Evolutionary conservation across 2,329 filamentous ascomycete species (phyloP).

Genomic region (Pleurostoma richardsiae): DNA sequence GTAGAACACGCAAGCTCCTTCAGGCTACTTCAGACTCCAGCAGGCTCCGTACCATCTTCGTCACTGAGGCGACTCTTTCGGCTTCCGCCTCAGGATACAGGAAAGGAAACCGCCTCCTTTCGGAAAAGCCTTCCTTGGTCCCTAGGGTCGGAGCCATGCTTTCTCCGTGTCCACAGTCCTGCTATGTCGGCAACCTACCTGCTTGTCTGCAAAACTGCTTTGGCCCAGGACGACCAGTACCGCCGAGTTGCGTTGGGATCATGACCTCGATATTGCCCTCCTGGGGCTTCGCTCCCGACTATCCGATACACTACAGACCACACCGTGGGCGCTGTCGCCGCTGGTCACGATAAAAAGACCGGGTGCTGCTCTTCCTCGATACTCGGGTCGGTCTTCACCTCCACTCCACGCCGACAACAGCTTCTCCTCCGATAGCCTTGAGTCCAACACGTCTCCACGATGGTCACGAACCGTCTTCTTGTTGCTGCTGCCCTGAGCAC

Average conservation of each 20-base stretch:
- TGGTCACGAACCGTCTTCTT: conserved; percentile 18
- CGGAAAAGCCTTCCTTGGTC: conserved; percentile 2
- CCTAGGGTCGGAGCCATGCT: background rate
- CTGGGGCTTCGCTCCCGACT: conserved; percentile 2
- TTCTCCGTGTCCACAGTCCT: background rate
- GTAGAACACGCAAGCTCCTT: background rate
- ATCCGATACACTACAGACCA: background rate
- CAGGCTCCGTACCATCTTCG: background rate
- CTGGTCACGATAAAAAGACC: no score
- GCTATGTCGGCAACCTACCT: background rate
- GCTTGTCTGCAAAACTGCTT: background rate
- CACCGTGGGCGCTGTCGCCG: no score
- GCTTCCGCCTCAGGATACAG: background rate
- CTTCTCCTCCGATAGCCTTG: conserved; percentile 4
- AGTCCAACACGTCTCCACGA: conserved; percentile 7
- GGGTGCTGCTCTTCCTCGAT: no score
- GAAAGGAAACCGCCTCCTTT: background rate
- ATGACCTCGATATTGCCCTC: background rate
- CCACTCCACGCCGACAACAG: no score
- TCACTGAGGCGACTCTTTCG: conserved; percentile 1
- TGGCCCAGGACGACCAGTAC: background rate
- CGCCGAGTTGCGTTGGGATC: background rate
- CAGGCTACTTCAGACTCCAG: conserved; percentile 1
- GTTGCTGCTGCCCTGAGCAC: conserved; percentile 28
- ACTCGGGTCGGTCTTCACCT: no score